Conservation (phyloP, 1,284 basidiomycete species). For the Somion occarium region DNA sequence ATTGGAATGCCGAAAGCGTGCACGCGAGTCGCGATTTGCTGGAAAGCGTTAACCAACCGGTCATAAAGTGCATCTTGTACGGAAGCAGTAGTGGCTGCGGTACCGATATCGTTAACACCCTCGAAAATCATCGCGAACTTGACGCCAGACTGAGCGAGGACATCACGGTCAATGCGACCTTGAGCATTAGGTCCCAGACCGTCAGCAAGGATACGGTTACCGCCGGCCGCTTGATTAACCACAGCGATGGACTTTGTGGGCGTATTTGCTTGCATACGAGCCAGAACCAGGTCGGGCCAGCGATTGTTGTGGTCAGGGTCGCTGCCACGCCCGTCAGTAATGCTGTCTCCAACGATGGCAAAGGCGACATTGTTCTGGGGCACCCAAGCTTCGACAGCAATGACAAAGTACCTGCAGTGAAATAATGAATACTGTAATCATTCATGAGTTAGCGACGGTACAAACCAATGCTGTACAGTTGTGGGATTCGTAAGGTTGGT, state of each 20-base stretch:
- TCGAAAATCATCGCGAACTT: conserved; percentile 46
- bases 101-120: conserved; percentile 50
- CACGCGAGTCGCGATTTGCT: conserved; percentile 39
- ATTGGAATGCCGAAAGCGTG: conserved; percentile 39
- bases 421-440: not conserved
- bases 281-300: conserved; percentile 45
- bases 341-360: conserved; percentile 46
- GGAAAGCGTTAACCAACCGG: conserved; percentile 37
- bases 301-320: conserved; percentile 40
- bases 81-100: conserved; percentile 28
- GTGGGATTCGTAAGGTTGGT: conserved; percentile 28
- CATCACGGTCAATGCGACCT: conserved; percentile 45
- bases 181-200: conserved; percentile 43
- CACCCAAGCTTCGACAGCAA: conserved; percentile 38
- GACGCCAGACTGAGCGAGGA: conserved; percentile 40
- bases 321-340: conserved; percentile 47
- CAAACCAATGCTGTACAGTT: conserved; percentile 36
- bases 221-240: conserved; percentile 46
- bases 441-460: not conserved
- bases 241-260: conserved; percentile 33
- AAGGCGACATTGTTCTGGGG: conserved; percentile 28
- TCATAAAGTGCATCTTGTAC: conserved; percentile 28
- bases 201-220: conserved; percentile 46
- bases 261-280: conserved; percentile 34
- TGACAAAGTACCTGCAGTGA: conserved; percentile 35